phyloP scores from a whole-genome alignment of 768 basidiomycete species.

The Podaxis carcinomalis region DNA sequence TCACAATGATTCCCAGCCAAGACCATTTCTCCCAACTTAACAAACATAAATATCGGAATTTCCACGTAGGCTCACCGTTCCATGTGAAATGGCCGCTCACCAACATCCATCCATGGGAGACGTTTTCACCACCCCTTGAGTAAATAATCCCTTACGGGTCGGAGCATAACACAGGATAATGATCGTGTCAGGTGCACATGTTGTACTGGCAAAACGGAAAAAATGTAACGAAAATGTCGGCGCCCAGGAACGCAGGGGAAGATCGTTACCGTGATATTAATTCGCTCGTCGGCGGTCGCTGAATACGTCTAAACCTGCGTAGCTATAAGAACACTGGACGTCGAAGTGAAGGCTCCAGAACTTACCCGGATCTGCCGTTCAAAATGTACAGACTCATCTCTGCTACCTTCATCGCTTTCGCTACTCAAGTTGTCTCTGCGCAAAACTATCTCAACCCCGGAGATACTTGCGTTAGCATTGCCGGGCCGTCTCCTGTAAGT shows the following conservation, averaged over 20 bases:
- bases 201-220: neutral
- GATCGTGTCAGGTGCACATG: neutral
- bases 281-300: neutral
- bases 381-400: neutral
- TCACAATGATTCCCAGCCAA: neutral
- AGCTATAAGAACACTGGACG: neutral
- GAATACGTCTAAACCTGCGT: neutral
- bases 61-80: neutral
- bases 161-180: neutral
- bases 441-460: neutral
- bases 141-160: neutral
- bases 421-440: neutral
- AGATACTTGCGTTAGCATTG: slow-evolving; percentile 5
- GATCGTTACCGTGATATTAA: neutral
- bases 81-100: neutral
- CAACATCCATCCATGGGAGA: neutral
- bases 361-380: neutral
- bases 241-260: neutral
- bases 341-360: neutral
- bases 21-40: too few species aligned
- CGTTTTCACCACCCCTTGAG: neutral
- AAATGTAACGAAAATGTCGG: neutral
- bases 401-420: neutral
- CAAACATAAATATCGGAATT: neutral
- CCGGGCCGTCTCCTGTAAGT: slow-evolving; percentile 1